Base-by-base conservation (phyloP, 2,329 filamentous ascomycete species). In the Calonectria pseudoreteaudii region DNA sequence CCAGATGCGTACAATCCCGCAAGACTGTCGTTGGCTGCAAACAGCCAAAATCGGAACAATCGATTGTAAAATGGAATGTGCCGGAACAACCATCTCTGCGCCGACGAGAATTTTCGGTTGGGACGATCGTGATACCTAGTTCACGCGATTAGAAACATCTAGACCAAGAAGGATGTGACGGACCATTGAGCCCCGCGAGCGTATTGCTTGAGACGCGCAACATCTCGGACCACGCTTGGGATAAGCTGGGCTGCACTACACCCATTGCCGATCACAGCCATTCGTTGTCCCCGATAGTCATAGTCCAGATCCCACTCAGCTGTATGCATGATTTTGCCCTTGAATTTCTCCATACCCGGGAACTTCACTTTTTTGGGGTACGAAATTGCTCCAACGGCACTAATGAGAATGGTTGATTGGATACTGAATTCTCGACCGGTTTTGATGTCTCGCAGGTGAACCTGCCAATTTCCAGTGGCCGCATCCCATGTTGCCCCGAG, bases 211-310 rank as follows among this genome's bases (percentile, higher is more conserved):
- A 73, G 60, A 30, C 34, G 38, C 20, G 34, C 28, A 9, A 62
- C 68, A 11, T 68, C 23, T 38, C 64, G 31, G 1, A 65, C 56
- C 9, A 71, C 30, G 20, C 38, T 62, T 20, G 68, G 68, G 30
- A 74, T 36, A 16, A 74, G 62, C 26, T 74, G 56, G 3, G 56
- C 65, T 5, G 71, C 71, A 34, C 71, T 73, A 36, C 71, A 73
- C 8, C 71, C 71, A 20, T 69, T 31, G 44, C 70, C 31, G 65
- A 70, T 74, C 73, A 72, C 65, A 14, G 58, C 71, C 49, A 73
- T 56, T 50, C 58, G 47, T 66, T 73, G 64, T 23, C 71, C 71
- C 2, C 30, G 31, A 20, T 73, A 73, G 16, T 65, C 34, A 30
- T 53, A 64, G 30, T 66, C 49, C 2, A 47, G 34, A 26, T 58